Base-by-base conservation (phyloP, 108 stramenopile species). In the Cyclotella cryptica region DNA sequence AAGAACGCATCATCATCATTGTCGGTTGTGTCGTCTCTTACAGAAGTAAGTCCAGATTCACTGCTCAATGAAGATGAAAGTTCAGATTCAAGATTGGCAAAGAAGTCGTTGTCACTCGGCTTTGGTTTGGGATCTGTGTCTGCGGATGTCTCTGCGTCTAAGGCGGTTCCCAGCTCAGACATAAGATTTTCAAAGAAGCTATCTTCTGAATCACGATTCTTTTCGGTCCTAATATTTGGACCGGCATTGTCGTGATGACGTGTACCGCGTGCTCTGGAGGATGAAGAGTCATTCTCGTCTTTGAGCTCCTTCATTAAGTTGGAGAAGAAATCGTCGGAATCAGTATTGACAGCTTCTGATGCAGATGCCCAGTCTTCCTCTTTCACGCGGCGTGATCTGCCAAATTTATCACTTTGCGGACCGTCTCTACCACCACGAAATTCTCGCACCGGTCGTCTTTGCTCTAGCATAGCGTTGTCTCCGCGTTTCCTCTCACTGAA, bases 51-150 rank as follows among this genome's bases (percentile, higher is more conserved):
- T 45, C 66, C n/a, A 17, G 71, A 35, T 27, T 69, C 74, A 45
- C 35, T 46, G 10, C 77, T 78, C 68, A 86, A 35, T 35, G 88
- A 88, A 11, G 84, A 79, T 4, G 89, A 89, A n/a, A 93, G 68
- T 58, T 90, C 89, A 14, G 80, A 65, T 72, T 93, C 88, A 0
- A 93, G 87, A 27, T 75, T 89, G 9, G 87, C 73, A 74, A 94
- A 94, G 66, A 94, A 94, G 80, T 92, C 91, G 65, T 92, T 88
- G 19, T 93, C 92, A 61, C 79, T 80, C 21, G 49, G 75, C 13
- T 76, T 71, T 35, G 51, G 35, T 53, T 35, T 35, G 10, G 67
- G 13, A 63, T 52, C 64, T 47, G 54, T 59, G 61, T 45, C 77
- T 57, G 17, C 60, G 18, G 66, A 58, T 8, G 68, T 15, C 54